These are phyloP conservation scores for Tuber melanosporum DNA, from an alignment of 495 filamentous ascomycete genomes.

Conservation along the genomic window DNA sequence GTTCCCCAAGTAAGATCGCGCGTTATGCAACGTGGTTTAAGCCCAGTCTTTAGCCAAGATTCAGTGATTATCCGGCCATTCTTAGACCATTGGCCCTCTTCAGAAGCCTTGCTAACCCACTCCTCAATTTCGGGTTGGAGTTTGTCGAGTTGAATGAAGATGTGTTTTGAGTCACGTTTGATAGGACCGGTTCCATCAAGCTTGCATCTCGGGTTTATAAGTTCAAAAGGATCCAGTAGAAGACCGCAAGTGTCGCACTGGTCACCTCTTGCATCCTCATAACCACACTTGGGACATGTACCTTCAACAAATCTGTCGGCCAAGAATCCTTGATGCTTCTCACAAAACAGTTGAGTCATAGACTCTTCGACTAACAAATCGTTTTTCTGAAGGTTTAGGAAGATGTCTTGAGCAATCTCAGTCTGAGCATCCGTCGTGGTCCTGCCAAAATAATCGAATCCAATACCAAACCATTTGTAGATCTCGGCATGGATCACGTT, in stretches of 20 bases:
- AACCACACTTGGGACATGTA: conserved; percentile 67
- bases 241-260: conserved; percentile 83
- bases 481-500: conserved; percentile 74
- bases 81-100: conserved; percentile 65
- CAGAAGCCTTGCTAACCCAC: conserved; percentile 58
- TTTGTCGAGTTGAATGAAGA: conserved; percentile 74
- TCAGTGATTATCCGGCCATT: conserved; percentile 67
- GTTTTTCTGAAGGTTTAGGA: conserved; percentile 67
- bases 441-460: conserved; percentile 76
- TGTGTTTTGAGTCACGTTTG: conserved; percentile 61
- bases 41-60: conserved; percentile 73
- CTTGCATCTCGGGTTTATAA: conserved; percentile 65
- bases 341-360: conserved; percentile 76
- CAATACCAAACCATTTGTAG: conserved; percentile 83
- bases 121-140: conserved; percentile 64
- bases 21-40: conserved; percentile 83
- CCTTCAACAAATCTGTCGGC: conserved; percentile 94
- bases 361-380: conserved; percentile 76
- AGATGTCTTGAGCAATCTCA: conserved; percentile 79
- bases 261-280: conserved; percentile 74
- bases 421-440: conserved; percentile 78
- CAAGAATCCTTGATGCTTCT: conserved; percentile 73
- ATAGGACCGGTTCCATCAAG: conserved; percentile 73
- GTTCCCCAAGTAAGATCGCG: conserved; percentile 87
- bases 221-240: conserved; percentile 65